Conservation (phyloP, 768 basidiomycete genomes). For the Coprinopsis strossmayeri region DNA sequence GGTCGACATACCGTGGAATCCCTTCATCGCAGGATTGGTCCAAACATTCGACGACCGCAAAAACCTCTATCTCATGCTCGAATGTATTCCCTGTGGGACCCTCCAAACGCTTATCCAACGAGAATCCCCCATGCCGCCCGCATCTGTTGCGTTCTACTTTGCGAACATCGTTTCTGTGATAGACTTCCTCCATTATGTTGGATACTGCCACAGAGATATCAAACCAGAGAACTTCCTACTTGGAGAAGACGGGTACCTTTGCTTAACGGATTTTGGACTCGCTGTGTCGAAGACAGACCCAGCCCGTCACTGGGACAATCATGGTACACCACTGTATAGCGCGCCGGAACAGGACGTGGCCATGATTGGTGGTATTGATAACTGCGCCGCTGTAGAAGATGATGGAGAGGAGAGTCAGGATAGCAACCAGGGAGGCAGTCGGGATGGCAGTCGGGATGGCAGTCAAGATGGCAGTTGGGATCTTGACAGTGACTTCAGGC, state of each 20-base stretch:
- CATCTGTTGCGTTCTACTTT: slow-evolving; percentile 42
- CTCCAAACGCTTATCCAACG: slow-evolving; percentile 30
- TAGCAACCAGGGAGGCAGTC: too few species aligned
- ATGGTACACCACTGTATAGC: slow-evolving; percentile 44
- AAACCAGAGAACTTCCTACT: slow-evolving; percentile 62
- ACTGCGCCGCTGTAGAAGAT: slow-evolving; percentile 2
- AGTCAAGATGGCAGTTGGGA: too few species aligned
- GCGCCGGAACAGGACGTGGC: slow-evolving; percentile 34
- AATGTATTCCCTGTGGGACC: slow-evolving; percentile 40
- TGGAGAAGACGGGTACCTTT: slow-evolving; percentile 49
- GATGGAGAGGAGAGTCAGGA: not conserved
- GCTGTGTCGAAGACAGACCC: slow-evolving; percentile 14
- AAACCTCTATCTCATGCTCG: slow-evolving; percentile 46
- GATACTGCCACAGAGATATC: slow-evolving; percentile 65
- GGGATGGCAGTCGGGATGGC: too few species aligned
- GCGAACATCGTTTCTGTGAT: slow-evolving; percentile 42
- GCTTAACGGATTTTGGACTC: slow-evolving; percentile 46
- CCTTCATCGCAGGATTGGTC: slow-evolving; percentile 44
- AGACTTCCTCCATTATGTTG: slow-evolving; percentile 43
- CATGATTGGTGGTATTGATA: too few species aligned
- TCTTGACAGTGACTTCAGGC: slow-evolving; percentile 8
- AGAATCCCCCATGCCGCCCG: not conserved
- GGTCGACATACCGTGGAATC: slow-evolving; percentile 31
- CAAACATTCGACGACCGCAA: slow-evolving; percentile 37
- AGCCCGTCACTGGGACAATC: slow-evolving; percentile 10